These are phyloP conservation scores for Mycena vulgaris DNA, from an alignment of 768 basidiomycete genomes.

Conservation along the genomic window DNA sequence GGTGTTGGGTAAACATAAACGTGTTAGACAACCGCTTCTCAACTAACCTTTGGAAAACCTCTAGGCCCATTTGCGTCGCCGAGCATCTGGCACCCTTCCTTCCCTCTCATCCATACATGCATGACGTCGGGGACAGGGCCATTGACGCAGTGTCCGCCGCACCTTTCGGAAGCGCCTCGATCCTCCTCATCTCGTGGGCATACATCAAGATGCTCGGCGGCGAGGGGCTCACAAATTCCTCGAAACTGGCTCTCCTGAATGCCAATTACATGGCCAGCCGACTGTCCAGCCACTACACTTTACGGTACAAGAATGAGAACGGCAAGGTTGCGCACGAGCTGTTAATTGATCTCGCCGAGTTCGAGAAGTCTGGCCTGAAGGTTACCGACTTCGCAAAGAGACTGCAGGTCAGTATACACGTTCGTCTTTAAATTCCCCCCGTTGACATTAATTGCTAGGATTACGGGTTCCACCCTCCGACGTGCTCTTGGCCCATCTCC, in stretches of 20 bases:
- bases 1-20: slow-evolving; percentile 82
- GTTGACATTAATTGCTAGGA: slow-evolving; percentile 62
- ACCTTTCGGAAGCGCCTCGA: slow-evolving; percentile 95
- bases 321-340: slow-evolving; percentile 96
- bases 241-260: slow-evolving; percentile 90
- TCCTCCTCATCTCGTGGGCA: slow-evolving; percentile 97
- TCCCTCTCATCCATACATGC: slow-evolving; percentile 86
- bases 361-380: slow-evolving; percentile 91
- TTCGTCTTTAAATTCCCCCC: not conserved
- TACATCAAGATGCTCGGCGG: slow-evolving; percentile 99
- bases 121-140: slow-evolving; percentile 74
- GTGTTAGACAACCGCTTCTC: slow-evolving; percentile 24
- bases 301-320: slow-evolving; percentile 93
- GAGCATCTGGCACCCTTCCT: slow-evolving; percentile 96
- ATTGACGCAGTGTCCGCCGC: slow-evolving; percentile 94
- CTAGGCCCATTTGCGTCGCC: slow-evolving; percentile 92
- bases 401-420: slow-evolving; percentile 72
- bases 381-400: slow-evolving; percentile 98
- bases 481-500: slow-evolving; percentile 97
- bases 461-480: slow-evolving; percentile 96
- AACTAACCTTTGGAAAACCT: not conserved
- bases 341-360: slow-evolving; percentile 95
- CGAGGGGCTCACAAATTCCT: slow-evolving; percentile 86
- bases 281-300: slow-evolving; percentile 85
- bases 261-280: slow-evolving; percentile 98